Conservation (phyloP, 768 basidiomycete genomes). For the Boletus tylopilopsis region DNA sequence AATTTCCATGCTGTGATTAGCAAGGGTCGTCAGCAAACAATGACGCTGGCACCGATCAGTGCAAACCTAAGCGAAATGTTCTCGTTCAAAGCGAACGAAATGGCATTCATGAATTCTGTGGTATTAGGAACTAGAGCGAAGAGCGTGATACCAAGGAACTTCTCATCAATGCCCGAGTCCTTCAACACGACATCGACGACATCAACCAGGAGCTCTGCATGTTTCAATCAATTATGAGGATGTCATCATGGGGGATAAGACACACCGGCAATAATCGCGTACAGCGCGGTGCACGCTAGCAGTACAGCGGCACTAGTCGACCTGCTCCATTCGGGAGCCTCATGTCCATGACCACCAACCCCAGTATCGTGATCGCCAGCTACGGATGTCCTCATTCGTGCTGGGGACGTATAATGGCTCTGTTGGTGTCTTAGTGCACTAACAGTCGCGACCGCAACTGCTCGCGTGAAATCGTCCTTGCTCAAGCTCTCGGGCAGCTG, state of each 20-base stretch:
- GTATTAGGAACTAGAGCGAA: constrained; percentile 98
- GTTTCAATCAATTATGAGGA: constrained; percentile 1
- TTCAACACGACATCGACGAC: constrained; percentile 92
- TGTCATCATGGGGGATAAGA: constrained; percentile 4
- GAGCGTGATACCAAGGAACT: constrained; percentile 93
- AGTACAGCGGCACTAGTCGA: constrained; percentile 86
- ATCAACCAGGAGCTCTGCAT: constrained; percentile 84
- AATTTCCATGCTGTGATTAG: constrained; percentile 84
- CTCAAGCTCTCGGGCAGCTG: constrained; percentile 62
- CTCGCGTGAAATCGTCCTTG: constrained; percentile 87
- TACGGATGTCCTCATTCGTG: constrained; percentile 41
- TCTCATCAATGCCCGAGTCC: constrained; percentile 92
- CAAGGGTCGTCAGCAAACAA: constrained; percentile 1
- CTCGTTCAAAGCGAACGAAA: constrained; percentile 94
- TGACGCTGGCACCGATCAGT: no score
- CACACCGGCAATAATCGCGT: constrained; percentile 93
- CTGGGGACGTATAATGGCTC: constrained; percentile 46
- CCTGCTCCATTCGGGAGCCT: constrained; percentile 95
- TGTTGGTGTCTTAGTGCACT: constrained; percentile 84
- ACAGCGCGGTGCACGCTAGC: constrained; percentile 84
- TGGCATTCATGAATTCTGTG: constrained; percentile 99
- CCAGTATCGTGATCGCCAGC: constrained; percentile 39
- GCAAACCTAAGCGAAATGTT: constrained; percentile 92
- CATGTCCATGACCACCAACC: constrained; percentile 75
- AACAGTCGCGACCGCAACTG: constrained; percentile 92